Conservation (phyloP, 1,139 yeast genomes). For the Magnusiomyces suaveolens region DNA sequence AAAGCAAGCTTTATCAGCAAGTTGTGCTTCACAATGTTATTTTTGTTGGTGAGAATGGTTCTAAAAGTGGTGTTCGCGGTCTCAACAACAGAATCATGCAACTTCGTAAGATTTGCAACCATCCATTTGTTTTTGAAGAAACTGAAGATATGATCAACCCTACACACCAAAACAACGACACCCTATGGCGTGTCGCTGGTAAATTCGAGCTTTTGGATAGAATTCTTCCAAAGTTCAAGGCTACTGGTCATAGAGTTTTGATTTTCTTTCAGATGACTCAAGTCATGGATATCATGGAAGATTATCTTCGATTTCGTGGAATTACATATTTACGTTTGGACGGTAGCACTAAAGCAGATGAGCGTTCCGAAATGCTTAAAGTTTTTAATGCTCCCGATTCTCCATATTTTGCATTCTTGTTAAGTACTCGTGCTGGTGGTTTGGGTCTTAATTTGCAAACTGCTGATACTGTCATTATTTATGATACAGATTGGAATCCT, state of each 20-base stretch:
- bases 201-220: conserved; percentile 88
- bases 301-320: conserved; percentile 65
- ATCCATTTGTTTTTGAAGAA: conserved; percentile 92
- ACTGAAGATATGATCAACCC: conserved; percentile 52
- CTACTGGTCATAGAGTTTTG: conserved; percentile 79
- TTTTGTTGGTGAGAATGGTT: conserved; percentile 63
- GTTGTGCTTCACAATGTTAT: conserved; percentile 85
- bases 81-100: conserved; percentile 93
- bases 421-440: conserved; percentile 97
- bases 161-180: conserved; percentile 45
- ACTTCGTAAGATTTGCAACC: conserved; percentile 89
- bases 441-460: conserved; percentile 90
- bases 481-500: conserved; percentile 98
- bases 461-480: conserved; percentile 92
- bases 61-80: conserved; percentile 62
- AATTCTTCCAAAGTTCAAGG: conserved; percentile 76
- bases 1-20: conserved; percentile 72
- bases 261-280: conserved; percentile 98
- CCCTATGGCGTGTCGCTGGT: conserved; percentile 84
- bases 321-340: conserved; percentile 82
- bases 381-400: conserved; percentile 79
- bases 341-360: conserved; percentile 93
- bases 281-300: conserved; percentile 98
- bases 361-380: conserved; percentile 75
- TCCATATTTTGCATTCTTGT: conserved; percentile 77